These are phyloP conservation scores for Vachellia pachyceras DNA, from an alignment of 306 rosid genomes.

Conservation along the genomic window DNA sequence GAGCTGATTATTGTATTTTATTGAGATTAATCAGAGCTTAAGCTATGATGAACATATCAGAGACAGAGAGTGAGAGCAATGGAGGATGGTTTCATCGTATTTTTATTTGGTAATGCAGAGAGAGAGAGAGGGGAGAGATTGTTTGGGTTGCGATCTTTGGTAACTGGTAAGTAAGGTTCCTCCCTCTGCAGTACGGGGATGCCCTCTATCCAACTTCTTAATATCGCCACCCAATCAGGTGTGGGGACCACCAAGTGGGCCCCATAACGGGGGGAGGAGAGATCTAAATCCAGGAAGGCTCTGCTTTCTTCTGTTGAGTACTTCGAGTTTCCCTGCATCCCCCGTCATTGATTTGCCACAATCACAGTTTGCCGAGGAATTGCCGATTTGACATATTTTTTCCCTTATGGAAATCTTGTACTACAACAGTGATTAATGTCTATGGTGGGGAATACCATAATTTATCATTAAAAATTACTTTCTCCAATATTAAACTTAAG, in stretches of 20 bases:
- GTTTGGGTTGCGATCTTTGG: conserved; percentile 4
- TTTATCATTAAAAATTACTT: too few species aligned
- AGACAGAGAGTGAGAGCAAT: background rate
- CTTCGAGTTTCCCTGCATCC: background rate
- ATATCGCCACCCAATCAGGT: conserved; percentile 42
- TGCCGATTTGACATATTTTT: background rate
- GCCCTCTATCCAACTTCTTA: conserved; percentile 19
- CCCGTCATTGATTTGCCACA: background rate
- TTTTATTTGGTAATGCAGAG: background rate
- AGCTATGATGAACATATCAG: background rate
- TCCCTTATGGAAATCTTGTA: too few species aligned
- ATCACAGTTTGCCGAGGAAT: background rate
- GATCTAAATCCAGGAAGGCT: background rate
- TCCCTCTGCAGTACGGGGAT: conserved; percentile 34
- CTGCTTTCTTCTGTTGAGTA: background rate
- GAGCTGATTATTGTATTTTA: too few species aligned
- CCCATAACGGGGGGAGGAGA: background rate
- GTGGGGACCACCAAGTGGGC: conserved; percentile 20
- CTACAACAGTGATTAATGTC: too few species aligned
- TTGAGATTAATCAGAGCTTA: conserved; percentile 34
- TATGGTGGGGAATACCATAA: too few species aligned
- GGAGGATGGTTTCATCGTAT: background rate
- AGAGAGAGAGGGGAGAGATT: background rate
- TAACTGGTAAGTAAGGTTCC: conserved; percentile 11
- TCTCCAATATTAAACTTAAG: too few species aligned